Evolutionary conservation across 2,329 filamentous ascomycete species (phyloP).

Genomic region (Claviceps africana): DNA sequence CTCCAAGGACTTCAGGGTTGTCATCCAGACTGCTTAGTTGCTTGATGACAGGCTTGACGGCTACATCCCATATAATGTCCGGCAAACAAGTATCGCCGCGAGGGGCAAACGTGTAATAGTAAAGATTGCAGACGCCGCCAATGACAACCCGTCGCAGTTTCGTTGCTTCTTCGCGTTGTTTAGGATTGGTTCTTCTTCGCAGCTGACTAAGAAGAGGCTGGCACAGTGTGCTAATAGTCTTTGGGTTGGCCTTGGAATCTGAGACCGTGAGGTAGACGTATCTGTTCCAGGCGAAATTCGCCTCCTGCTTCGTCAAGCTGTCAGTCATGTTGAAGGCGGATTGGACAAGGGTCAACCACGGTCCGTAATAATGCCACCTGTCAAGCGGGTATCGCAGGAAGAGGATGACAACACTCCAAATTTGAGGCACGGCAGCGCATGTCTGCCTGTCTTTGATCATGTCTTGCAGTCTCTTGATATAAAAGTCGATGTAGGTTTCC

Average conservation of each 20-base stretch:
- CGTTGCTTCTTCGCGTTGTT: constrained; percentile 36
- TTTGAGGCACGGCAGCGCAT: constrained; percentile 56
- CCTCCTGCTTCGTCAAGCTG: constrained; percentile 53
- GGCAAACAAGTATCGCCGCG: constrained; percentile 49
- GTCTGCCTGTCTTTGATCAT: constrained; percentile 50
- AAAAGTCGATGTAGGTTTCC: constrained; percentile 54
- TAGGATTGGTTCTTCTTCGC: constrained; percentile 45
- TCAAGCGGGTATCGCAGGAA: constrained; percentile 54
- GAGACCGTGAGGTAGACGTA: constrained; percentile 62
- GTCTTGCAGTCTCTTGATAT: constrained; percentile 49
- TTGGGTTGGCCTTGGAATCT: constrained; percentile 39
- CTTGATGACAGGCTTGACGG: constrained; percentile 50
- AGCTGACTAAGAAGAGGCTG: constrained; percentile 57
- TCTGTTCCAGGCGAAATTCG: constrained; percentile 75
- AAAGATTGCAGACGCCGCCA: constrained; percentile 62
- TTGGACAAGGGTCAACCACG: constrained; percentile 69
- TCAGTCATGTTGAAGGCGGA: constrained; percentile 73
- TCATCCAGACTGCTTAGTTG: constrained; percentile 33
- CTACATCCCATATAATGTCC: constrained; percentile 66
- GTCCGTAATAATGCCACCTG: constrained; percentile 59
- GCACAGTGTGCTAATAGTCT: constrained; percentile 32
- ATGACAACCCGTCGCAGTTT: constrained; percentile 41
- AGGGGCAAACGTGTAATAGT: constrained; percentile 73
- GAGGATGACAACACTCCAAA: constrained; percentile 75
- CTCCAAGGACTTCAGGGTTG: constrained; percentile 27